A percentile compares a stretch with the other conserved stretches of the same genome.
phyloP scores from a whole-genome alignment of 768 basidiomycete species.

The Pisolithus tinctorius region DNA sequence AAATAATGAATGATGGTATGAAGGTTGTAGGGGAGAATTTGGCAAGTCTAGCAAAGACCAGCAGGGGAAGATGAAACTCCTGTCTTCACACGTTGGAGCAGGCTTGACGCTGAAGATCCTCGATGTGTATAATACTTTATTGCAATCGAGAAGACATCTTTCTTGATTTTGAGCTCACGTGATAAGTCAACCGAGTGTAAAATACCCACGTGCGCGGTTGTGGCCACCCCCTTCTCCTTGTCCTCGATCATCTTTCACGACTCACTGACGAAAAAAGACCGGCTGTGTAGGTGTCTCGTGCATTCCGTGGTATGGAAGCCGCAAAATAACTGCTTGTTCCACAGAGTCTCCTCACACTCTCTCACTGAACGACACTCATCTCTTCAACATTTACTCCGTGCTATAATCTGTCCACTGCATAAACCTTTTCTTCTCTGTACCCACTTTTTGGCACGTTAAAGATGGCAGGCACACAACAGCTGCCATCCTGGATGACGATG shows the following conservation, averaged over 20 bases:
- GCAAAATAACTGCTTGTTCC: neutral
- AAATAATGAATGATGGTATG: slow-evolving; percentile 10
- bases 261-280: slow-evolving; percentile 15
- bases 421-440: neutral
- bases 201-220: slow-evolving; percentile 8
- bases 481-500: slow-evolving; percentile 69
- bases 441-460: neutral
- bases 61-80: neutral
- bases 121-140: too few species aligned
- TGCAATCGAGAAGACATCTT: neutral
- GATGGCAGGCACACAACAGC: slow-evolving; percentile 48
- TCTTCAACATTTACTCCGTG: slow-evolving; percentile 2
- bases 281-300: slow-evolving; percentile 3
- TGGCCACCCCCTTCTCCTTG: neutral
- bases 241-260: slow-evolving; percentile 6
- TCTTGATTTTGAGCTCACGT: slow-evolving; percentile 14
- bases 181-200: slow-evolving; percentile 26
- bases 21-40: slow-evolving; percentile 19
- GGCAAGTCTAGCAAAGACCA: slow-evolving; percentile 9
- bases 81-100: neutral
- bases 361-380: slow-evolving; percentile 2
- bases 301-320: neutral
- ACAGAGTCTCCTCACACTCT: slow-evolving; percentile 21
- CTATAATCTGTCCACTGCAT: slow-evolving; percentile 4
- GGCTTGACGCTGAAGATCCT: slow-evolving; percentile 2